Evolutionary conservation across 169 alveolate genomes (phyloP).

Genomic region (Blepharisma undulans): DNA sequence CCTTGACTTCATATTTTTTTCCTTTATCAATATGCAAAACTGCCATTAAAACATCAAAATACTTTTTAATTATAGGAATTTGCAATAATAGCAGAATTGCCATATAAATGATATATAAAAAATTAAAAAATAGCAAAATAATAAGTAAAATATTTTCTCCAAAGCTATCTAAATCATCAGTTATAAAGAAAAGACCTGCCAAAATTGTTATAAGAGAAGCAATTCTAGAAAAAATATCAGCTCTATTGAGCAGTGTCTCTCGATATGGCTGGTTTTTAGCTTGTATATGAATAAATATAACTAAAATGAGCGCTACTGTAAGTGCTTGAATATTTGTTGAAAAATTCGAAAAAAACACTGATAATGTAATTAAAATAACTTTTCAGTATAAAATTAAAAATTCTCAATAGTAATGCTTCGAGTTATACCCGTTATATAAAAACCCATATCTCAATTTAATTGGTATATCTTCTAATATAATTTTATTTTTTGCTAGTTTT

Average conservation of each 20-base stretch:
- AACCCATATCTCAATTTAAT: slow-evolving; percentile 44
- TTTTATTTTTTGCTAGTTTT: neutral
- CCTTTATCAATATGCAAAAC: too few relatives aligned
- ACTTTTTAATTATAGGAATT: too few relatives aligned
- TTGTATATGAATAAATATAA: neutral
- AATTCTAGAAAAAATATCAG: neutral
- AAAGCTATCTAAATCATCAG: neutral
- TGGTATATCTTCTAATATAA: neutral
- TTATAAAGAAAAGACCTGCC: neutral
- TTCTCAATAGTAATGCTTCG: slow-evolving; percentile 55
- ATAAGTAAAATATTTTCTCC: too few relatives aligned
- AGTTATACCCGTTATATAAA: slow-evolving; percentile 46
- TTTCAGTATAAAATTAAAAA: slow-evolving; percentile 50
- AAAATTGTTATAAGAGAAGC: neutral
- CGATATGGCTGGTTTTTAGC: neutral
- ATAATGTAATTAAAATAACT: slow-evolving; percentile 28
- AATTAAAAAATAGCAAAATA: too few relatives aligned
- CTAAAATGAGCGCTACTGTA: neutral
- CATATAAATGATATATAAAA: too few relatives aligned
- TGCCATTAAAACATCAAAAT: too few relatives aligned
- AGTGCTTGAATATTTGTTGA: slow-evolving; percentile 16
- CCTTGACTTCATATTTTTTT: too few relatives aligned
- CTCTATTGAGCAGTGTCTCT: neutral
- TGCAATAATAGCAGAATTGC: too few relatives aligned
- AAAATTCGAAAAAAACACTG: slow-evolving; percentile 22